Evolutionary conservation across 2,329 filamentous ascomycete genomes (phyloP), one percentile per base, ranked within the genome.

Genomic region (Fusarium tupiense): DNA sequence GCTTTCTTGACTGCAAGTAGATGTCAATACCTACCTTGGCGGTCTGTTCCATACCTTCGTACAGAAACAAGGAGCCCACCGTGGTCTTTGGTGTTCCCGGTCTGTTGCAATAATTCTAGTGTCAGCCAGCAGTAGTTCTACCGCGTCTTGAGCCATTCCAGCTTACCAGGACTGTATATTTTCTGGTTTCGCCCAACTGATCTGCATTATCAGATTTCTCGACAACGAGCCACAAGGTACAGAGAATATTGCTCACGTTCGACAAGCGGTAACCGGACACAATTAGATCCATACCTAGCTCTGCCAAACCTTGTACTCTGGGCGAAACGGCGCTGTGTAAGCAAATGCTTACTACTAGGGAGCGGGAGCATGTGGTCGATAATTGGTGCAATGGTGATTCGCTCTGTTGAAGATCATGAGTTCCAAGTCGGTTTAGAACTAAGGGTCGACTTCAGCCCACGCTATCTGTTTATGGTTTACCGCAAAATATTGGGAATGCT

Each of bases 71-170:
- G 29, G 26, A 6, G 4, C 26, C 26, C 26, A 26, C 26, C 6
- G 26, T 26, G 26, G 26, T 26, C 6, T 26, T 26, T 26, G 26
- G 26, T 24, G 13, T 24, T 16, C 33, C 33, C n/a, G 4, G n/a
- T 5, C 0, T 12, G 6, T 12, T 44, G 41, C n/a, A 12, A 44
- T 12, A 24, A 12, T 6, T 8, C 4, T 41, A 41, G 20, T 13
- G 14, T n/a, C 22, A n/a, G 12, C 40, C 13, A 41, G 8, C 22
- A 41, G 8, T 41, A 41, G 0, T 16, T 29, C 4, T 10, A 16
- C 8, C 5, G 0, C 4, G 8, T 22, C 17, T 35, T 5, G 9
- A 0, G 49, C 0, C 6, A 19, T 20, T 20, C 6, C 11, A 11
- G 17, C 31, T 35, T 10, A 24, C 4, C 31, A 35, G 12, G 2